These are phyloP conservation scores for Aspergillus versicolor DNA, from an alignment of 2,329 filamentous ascomycete genomes.

Conservation along the genomic window DNA sequence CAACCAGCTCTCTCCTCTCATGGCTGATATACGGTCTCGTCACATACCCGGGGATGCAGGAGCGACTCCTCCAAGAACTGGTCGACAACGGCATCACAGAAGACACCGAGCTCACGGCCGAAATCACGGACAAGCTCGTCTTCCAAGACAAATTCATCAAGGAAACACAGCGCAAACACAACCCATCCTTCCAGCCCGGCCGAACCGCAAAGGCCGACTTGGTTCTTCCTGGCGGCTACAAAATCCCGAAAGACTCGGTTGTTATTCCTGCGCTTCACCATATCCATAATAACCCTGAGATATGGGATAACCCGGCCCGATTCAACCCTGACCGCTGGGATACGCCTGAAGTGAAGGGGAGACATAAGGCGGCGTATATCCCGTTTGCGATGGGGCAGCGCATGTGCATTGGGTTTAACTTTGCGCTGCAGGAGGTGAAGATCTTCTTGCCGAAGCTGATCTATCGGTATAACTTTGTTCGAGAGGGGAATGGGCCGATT, in stretches of 20 bases:
- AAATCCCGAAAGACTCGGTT: conserved; percentile 52
- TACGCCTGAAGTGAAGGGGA: conserved; percentile 52
- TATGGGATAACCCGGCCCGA: conserved; percentile 58
- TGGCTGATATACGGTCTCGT: conserved; percentile 59
- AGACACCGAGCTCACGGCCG: conserved; percentile 48
- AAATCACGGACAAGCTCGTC: conserved; percentile 48
- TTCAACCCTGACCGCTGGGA: conserved; percentile 64
- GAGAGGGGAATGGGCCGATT: conserved; percentile 52
- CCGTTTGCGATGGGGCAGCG: conserved; percentile 60
- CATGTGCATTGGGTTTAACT: conserved; percentile 65
- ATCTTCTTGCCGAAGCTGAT: conserved; percentile 56
- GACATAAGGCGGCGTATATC: conserved; percentile 54
- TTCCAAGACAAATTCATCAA: conserved; percentile 52
- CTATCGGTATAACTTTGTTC: conserved; percentile 57
- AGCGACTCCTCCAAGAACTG: conserved; percentile 58
- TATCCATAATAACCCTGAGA: conserved; percentile 52
- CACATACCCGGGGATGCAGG: conserved; percentile 56
- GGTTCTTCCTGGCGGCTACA: conserved; percentile 60
- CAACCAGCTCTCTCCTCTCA: conserved; percentile 58
- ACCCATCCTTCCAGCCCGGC: conserved; percentile 61
- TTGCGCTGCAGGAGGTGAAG: conserved; percentile 62
- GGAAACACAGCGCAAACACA: conserved; percentile 60
- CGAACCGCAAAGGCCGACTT: conserved; percentile 58
- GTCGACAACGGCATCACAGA: conserved; percentile 50
- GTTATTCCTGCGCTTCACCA: conserved; percentile 52